Evolutionary conservation across 306 rosid species (phyloP).

Genomic region (Cicer arietinum): DNA sequence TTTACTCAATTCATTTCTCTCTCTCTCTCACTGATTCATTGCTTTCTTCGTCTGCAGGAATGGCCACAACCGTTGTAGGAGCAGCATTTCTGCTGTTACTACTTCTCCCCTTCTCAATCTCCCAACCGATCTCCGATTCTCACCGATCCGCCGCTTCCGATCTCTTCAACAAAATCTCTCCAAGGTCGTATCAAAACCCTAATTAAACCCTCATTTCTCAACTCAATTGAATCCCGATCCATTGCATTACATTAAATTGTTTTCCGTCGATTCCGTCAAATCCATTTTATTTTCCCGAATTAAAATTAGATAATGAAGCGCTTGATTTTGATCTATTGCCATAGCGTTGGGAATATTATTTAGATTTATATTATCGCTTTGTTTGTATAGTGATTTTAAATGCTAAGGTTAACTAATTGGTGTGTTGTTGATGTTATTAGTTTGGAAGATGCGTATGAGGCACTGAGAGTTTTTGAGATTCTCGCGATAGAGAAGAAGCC

Average conservation of each 20-base stretch:
- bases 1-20: neutral
- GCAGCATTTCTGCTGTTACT: conserved; percentile 63
- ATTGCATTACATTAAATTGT: neutral
- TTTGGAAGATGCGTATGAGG: conserved; percentile 83
- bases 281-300: neutral
- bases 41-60: conserved; percentile 52
- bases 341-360: neutral
- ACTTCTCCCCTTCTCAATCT: conserved; percentile 58
- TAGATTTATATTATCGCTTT: neutral
- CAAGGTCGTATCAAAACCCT: conserved; percentile 61
- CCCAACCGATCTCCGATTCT: conserved; percentile 79
- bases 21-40: neutral
- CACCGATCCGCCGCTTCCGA: conserved; percentile 80
- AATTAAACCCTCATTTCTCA: conserved; percentile 40
- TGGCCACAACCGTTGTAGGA: conserved; percentile 66
- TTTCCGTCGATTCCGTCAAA: neutral
- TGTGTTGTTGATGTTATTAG: conserved; percentile 53
- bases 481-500: conserved; percentile 71
- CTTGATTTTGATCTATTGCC: conserved; percentile 32
- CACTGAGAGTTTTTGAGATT: conserved; percentile 72
- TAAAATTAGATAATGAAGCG: neutral
- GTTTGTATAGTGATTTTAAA: conserved; percentile 15
- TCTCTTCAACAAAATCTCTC: conserved; percentile 53
- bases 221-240: conserved; percentile 2
- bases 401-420: conserved; percentile 18